Conservation (phyloP, 495 filamentous ascomycete genomes). For the Aspergillus campestris region DNA sequence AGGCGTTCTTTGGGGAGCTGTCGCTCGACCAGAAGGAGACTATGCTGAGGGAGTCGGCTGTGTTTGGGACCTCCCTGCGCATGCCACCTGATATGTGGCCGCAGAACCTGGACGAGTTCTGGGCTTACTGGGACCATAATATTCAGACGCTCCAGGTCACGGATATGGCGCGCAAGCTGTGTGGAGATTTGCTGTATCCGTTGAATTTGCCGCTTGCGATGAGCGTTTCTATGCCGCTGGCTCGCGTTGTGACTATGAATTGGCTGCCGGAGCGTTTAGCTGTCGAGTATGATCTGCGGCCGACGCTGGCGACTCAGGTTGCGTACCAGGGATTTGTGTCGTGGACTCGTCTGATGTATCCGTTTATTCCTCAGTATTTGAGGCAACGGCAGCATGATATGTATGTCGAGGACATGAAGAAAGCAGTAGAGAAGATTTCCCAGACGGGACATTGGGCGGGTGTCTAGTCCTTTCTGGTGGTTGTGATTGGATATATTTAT, state of each 20-base stretch:
- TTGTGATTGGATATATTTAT: background rate
- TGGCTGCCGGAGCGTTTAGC: slow-evolving; percentile 11
- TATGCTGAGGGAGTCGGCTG: slow-evolving; percentile 7
- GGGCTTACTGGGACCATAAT: slow-evolving; percentile 14
- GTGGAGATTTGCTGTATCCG: slow-evolving; percentile 10
- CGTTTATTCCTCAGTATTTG: slow-evolving; percentile 4
- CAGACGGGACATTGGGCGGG: slow-evolving; percentile 9
- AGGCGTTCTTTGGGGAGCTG: slow-evolving; percentile 12
- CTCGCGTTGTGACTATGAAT: slow-evolving; percentile 5
- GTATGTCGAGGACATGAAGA: slow-evolving; percentile 12
- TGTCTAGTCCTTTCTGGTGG: background rate
- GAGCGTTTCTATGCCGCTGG: slow-evolving; percentile 4
- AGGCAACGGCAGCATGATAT: slow-evolving; percentile 7
- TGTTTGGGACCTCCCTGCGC: slow-evolving; percentile 12
- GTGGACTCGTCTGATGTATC: slow-evolving; percentile 5
- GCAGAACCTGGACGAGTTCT: slow-evolving; percentile 6
- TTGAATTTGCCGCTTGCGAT: slow-evolving; percentile 5
- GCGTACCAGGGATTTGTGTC: slow-evolving; percentile 6
- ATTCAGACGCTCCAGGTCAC: slow-evolving; percentile 12
- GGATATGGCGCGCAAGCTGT: slow-evolving; percentile 10
- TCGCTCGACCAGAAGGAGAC: slow-evolving; percentile 1
- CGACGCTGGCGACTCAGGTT: background rate
- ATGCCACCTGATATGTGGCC: slow-evolving; percentile 15
- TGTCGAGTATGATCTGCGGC: slow-evolving; percentile 7
- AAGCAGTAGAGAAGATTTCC: slow-evolving; percentile 6